Percentiles rank a stretch among this genome's conserved stretches.
phyloP scores from a whole-genome alignment of 225 moss, liverwort and hornwort species.

The Bryum argenteum region DNA sequence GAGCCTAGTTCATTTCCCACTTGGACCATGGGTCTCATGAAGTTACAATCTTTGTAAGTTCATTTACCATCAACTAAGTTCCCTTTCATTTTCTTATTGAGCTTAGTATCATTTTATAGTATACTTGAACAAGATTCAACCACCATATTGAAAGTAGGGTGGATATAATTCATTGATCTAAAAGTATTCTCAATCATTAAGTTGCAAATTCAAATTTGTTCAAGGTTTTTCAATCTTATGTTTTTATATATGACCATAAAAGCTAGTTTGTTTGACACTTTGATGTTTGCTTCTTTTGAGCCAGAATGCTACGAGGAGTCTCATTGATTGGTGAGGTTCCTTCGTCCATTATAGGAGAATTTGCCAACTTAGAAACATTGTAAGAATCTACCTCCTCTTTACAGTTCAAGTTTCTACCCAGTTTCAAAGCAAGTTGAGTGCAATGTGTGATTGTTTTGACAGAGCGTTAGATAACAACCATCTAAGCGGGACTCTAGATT shows the following conservation, averaged over 20 bases:
- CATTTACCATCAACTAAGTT: too few species aligned
- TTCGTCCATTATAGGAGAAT: conserved; percentile 9
- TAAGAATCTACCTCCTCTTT: not conserved
- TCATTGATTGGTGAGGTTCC: conserved; percentile 28
- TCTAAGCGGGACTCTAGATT: conserved; percentile 32
- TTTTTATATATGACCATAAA: too few species aligned
- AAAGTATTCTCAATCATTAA: too few species aligned
- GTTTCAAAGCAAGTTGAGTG: not conserved
- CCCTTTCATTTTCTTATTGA: not conserved
- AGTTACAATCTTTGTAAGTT: conserved; percentile 28
- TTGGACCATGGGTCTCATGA: conserved; percentile 27
- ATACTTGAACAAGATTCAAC: not conserved
- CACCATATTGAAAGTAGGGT: not conserved
- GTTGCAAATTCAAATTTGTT: too few species aligned
- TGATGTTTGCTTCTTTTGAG: not conserved
- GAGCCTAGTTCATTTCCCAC: conserved; percentile 13
- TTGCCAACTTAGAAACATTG: conserved; percentile 30
- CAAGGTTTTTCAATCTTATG: too few species aligned
- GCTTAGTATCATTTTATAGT: not conserved
- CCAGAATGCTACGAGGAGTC: conserved; percentile 27
- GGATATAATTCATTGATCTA: too few species aligned
- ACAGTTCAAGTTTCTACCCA: too few species aligned
- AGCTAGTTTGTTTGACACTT: too few species aligned
- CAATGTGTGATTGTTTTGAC: conserved; percentile 6
- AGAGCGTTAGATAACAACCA: conserved; percentile 36